A percentile compares a stretch with the other conserved stretches of the same genome.
Evolutionary conservation across 2,329 filamentous ascomycete genomes (phyloP).

Genomic region (Hyphodiscus sp.): DNA sequence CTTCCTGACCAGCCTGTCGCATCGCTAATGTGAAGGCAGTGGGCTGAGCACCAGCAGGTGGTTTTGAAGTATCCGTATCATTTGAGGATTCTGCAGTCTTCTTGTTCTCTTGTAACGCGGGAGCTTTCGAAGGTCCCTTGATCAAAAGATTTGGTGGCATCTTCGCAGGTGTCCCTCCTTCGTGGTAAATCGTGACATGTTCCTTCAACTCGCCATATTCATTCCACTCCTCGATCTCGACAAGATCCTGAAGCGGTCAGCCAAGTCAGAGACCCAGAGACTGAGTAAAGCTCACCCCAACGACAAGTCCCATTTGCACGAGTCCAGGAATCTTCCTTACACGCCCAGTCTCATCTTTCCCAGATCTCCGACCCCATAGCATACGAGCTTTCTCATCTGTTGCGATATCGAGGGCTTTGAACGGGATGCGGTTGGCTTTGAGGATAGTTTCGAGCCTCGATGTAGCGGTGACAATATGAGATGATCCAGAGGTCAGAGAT

Average conservation of each 20-base stretch:
- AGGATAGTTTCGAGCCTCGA: constrained; percentile 94
- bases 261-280: background rate
- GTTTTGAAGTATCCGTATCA: constrained; percentile 7
- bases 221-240: constrained; percentile 98
- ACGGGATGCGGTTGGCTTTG: constrained; percentile 88
- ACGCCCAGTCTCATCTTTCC: constrained; percentile 58
- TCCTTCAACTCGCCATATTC: constrained; percentile 93
- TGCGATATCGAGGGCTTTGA: constrained; percentile 85
- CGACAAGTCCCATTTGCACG: constrained; percentile 77
- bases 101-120: constrained; percentile 16
- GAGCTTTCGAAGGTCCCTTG: background rate
- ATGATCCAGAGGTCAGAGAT: constrained; percentile 89
- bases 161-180: constrained; percentile 10
- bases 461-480: constrained; percentile 92
- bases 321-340: constrained; percentile 77
- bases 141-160: constrained; percentile 22
- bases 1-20: constrained; percentile 57
- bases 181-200: constrained; percentile 59
- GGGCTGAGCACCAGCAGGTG: constrained; percentile 16
- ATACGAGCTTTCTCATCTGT: constrained; percentile 83
- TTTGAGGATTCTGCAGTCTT: constrained; percentile 23
- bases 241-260: constrained; percentile 61
- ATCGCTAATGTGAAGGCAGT: constrained; percentile 37
- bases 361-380: constrained; percentile 79
- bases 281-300: constrained; percentile 59